These are phyloP conservation scores for Boletus calvinii DNA, from an alignment of 1,284 basidiomycete species.

Conservation along the genomic window DNA sequence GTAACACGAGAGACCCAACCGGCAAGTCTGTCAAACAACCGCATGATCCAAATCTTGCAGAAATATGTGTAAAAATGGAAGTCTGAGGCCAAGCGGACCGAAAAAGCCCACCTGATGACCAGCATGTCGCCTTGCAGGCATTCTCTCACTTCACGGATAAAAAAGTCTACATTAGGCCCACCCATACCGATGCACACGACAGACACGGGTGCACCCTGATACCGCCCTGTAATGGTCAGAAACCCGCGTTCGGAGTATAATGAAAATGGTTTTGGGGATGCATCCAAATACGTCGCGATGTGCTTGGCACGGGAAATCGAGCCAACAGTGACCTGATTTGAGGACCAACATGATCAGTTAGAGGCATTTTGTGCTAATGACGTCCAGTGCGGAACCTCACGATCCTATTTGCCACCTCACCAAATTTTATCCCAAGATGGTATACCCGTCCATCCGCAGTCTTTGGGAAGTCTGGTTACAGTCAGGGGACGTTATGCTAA, in stretches of 20 bases:
- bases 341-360: slow-evolving; percentile 3
- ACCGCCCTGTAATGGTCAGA: slow-evolving; percentile 77
- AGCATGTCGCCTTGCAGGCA: slow-evolving; percentile 76
- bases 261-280: slow-evolving; percentile 54
- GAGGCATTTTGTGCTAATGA: background rate
- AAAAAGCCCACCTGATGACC: slow-evolving; percentile 59
- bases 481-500: background rate
- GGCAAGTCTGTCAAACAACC: slow-evolving; percentile 70
- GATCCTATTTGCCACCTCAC: slow-evolving; percentile 81
- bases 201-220: slow-evolving; percentile 65
- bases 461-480: slow-evolving; percentile 64
- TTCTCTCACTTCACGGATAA: slow-evolving; percentile 79
- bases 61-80: slow-evolving; percentile 1
- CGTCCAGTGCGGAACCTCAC: slow-evolving; percentile 39
- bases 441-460: slow-evolving; percentile 72
- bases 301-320: slow-evolving; percentile 65
- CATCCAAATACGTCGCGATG: slow-evolving; percentile 63
- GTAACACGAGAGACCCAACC: slow-evolving; percentile 74
- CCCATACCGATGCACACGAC: slow-evolving; percentile 87
- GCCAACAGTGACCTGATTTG: slow-evolving; percentile 69
- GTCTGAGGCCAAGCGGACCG: background rate
- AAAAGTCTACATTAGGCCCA: slow-evolving; percentile 78
- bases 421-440: slow-evolving; percentile 71
- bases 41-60: slow-evolving; percentile 70
- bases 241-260: slow-evolving; percentile 76